These are phyloP conservation scores for Nymphaea colorata DNA, from an alignment of 164 flowering plant species.

Conservation along the genomic window DNA sequence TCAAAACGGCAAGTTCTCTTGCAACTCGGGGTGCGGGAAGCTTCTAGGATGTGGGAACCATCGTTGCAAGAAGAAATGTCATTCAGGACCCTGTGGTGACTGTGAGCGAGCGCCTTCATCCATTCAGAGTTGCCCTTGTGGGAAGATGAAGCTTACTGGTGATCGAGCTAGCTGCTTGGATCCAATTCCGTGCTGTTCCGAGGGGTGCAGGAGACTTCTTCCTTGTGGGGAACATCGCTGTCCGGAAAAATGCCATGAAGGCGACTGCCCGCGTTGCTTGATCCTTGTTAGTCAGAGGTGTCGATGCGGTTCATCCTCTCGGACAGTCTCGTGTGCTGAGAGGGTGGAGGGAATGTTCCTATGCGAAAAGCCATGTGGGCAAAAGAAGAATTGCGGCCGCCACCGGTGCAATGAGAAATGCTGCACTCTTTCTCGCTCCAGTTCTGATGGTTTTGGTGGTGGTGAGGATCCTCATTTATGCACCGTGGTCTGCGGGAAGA, in stretches of 20 bases:
- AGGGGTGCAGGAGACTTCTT: conserved; percentile 51
- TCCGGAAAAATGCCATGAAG: conserved; percentile 61
- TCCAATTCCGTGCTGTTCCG: conserved; percentile 65
- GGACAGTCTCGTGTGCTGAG: conserved; percentile 59
- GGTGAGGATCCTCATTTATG: conserved; percentile 90
- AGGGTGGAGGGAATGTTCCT: conserved; percentile 25
- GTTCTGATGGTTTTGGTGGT: not conserved
- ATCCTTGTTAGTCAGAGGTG: conserved; percentile 66
- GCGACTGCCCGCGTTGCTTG: conserved; percentile 59
- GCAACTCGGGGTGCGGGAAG: conserved; percentile 56
- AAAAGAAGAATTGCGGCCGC: conserved; percentile 92
- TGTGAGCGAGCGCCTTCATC: conserved; percentile 58
- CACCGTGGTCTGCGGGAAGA: conserved; percentile 81
- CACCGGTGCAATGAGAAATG: conserved; percentile 94
- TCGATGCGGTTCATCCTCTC: conserved; percentile 71
- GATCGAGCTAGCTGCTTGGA: conserved; percentile 68
- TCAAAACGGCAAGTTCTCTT: conserved; percentile 54
- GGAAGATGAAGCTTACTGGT: conserved; percentile 50
- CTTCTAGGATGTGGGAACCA: conserved; percentile 72
- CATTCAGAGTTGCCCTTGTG: conserved; percentile 69
- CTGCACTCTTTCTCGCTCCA: conserved; percentile 59
- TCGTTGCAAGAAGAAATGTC: conserved; percentile 53
- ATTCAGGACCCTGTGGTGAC: conserved; percentile 85
- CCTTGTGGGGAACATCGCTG: conserved; percentile 67
- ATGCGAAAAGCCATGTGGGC: conserved; percentile 78